Conservation (phyloP, 2,329 filamentous ascomycete genomes). For the Metarhizium sp. region DNA sequence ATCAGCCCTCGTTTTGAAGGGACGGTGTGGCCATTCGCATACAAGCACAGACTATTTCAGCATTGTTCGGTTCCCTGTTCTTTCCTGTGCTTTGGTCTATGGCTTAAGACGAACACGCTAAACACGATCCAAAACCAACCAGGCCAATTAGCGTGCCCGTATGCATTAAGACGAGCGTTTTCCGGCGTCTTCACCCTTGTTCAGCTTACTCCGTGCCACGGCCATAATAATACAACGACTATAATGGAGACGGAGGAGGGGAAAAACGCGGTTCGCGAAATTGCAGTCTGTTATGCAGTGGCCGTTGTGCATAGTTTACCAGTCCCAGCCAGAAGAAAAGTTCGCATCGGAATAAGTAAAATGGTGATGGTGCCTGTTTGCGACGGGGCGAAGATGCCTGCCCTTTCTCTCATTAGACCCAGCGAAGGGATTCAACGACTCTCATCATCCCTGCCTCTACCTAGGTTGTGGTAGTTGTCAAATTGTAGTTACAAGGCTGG, state of each 20-base stretch:
- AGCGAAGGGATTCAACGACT: neutral
- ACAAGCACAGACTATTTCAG: neutral
- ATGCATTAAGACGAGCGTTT: neutral
- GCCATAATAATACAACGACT: too few species aligned
- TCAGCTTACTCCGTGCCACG: neutral
- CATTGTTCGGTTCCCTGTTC: neutral
- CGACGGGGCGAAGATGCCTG: neutral
- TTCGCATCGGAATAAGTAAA: too few species aligned
- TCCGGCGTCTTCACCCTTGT: neutral
- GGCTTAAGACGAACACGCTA: neutral
- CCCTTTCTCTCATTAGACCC: neutral
- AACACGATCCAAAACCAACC: neutral
- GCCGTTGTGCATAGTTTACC: neutral
- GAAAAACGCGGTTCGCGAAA: neutral
- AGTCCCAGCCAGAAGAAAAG: neutral
- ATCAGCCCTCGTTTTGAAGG: neutral
- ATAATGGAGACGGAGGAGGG: too few species aligned
- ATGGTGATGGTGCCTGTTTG: too few species aligned
- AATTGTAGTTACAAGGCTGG: too few species aligned
- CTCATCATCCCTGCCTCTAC: neutral
- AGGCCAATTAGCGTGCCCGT: too few species aligned
- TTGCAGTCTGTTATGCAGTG: constrained; percentile 1
- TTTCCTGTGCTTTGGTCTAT: neutral
- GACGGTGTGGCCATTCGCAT: neutral
- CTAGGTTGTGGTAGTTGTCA: too few species aligned